Evolutionary conservation across 208 protist genomes (phyloP).

Genomic region (Trypanosoma congolense): DNA sequence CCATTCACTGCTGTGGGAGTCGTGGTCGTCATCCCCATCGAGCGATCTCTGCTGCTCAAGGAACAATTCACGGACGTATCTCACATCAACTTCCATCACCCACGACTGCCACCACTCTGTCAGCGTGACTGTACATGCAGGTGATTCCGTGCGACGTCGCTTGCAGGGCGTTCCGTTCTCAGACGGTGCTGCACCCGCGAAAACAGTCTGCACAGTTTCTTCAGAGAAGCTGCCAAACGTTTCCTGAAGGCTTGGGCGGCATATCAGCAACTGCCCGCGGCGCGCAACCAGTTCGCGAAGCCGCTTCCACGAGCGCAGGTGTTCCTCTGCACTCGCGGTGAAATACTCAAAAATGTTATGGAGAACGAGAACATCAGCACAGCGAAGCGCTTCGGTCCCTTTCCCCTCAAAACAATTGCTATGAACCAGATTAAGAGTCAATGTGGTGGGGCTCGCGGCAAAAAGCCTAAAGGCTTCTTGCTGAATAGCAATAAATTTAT

Average conservation of each 20-base stretch:
- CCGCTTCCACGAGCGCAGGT: slow-evolving; percentile 60
- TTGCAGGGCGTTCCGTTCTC: neutral
- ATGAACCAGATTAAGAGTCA: slow-evolving; percentile 36
- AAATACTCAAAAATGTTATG: slow-evolving; percentile 91
- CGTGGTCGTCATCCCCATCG: neutral
- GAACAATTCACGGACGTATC: slow-evolving; percentile 11
- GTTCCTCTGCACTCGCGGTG: slow-evolving; percentile 28
- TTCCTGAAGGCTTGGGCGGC: slow-evolving; percentile 50
- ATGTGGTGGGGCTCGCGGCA: slow-evolving; percentile 7
- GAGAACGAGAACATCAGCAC: slow-evolving; percentile 61
- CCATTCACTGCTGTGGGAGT: slow-evolving; percentile 1
- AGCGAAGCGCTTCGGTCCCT: slow-evolving; percentile 30
- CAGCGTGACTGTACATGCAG: neutral
- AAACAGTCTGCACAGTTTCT: slow-evolving; percentile 8
- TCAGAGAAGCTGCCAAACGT: slow-evolving; percentile 35
- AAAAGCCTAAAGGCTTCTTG: slow-evolving; percentile 29
- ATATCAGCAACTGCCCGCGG: slow-evolving; percentile 56
- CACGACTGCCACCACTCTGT: slow-evolving; percentile 9
- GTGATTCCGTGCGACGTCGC: neutral
- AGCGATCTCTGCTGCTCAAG: neutral
- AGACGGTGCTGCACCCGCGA: neutral
- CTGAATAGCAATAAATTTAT: slow-evolving; percentile 20
- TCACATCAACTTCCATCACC: slow-evolving; percentile 22
- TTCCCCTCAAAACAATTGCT: slow-evolving; percentile 61
- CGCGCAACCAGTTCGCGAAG: slow-evolving; percentile 39